These are phyloP conservation scores for Spatholobus suberectus DNA, from an alignment of 306 rosid species.

Conservation along the genomic window DNA sequence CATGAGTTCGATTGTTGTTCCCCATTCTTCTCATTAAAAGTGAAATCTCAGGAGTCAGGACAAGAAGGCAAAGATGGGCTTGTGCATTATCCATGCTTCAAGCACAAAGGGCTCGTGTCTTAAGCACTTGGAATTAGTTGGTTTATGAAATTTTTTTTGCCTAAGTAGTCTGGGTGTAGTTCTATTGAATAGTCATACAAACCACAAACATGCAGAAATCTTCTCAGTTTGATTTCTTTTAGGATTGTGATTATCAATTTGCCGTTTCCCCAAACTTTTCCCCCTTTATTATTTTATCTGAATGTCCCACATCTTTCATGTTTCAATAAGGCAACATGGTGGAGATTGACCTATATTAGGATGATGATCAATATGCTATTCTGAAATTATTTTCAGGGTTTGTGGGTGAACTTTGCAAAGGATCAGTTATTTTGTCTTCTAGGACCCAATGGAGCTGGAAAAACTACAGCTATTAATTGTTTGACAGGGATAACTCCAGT, in stretches of 20 bases:
- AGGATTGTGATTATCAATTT: neutral
- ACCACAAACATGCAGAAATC: neutral
- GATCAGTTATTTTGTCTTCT: constrained; percentile 92
- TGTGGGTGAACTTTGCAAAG: constrained; percentile 83
- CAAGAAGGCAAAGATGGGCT: neutral
- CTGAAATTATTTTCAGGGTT: constrained; percentile 66
- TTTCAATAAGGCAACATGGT: neutral
- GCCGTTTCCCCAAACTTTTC: neutral
- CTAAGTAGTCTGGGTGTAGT: neutral
- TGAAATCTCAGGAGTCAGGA: neutral
- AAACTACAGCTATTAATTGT: constrained; percentile 87
- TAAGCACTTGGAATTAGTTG: neutral
- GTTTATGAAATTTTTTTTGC: neutral
- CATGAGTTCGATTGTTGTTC: neutral
- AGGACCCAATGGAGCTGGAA: constrained; percentile 97
- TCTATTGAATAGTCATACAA: constrained; percentile 3
- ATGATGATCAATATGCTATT: constrained; percentile 27
- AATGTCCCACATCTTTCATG: constrained; percentile 5
- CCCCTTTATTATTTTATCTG: neutral
- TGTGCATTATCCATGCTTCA: neutral
- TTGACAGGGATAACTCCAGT: constrained; percentile 88
- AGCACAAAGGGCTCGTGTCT: neutral
- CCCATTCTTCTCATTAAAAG: neutral
- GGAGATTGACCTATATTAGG: neutral
- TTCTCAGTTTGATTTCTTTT: constrained; percentile 19